These are phyloP conservation scores for Cadophora malorum DNA, from an alignment of 2,329 filamentous ascomycete species.

Conservation along the genomic window DNA sequence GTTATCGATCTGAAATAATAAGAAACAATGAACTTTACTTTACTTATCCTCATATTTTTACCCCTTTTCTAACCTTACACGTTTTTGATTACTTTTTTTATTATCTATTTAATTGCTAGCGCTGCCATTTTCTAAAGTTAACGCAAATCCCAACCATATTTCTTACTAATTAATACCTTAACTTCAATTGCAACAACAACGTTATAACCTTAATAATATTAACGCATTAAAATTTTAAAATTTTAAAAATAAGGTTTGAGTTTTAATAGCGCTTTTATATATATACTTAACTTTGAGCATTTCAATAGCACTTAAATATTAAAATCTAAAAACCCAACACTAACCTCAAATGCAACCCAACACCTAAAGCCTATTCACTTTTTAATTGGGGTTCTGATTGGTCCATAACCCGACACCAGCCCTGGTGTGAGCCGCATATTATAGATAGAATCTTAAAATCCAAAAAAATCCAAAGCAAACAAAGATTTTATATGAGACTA, in stretches of 20 bases:
- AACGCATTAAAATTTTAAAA: neutral
- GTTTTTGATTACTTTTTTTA: neutral
- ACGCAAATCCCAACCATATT: no score
- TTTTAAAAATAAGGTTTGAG: neutral
- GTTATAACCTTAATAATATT: neutral
- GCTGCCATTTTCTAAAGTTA: neutral
- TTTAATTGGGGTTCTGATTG: no score
- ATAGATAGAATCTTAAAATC: no score
- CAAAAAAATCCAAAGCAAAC: no score
- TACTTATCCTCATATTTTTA: neutral
- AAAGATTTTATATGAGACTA: no score
- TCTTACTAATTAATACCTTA: neutral
- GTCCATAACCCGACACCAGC: no score
- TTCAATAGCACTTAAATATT: neutral
- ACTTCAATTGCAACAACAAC: neutral
- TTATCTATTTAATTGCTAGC: neutral
- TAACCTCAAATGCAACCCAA: no score
- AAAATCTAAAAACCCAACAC: neutral
- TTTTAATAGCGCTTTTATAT: neutral
- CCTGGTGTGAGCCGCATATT: no score
- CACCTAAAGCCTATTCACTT: no score
- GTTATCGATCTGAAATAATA: neutral
- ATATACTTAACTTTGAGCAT: neutral
- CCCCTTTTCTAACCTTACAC: neutral
- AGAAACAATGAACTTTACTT: no score